Percentiles rank a stretch among this genome's conserved stretches.
Conservation (phyloP, 495 filamentous ascomycete genomes). For the Amphirosellinia nigrospora region DNA sequence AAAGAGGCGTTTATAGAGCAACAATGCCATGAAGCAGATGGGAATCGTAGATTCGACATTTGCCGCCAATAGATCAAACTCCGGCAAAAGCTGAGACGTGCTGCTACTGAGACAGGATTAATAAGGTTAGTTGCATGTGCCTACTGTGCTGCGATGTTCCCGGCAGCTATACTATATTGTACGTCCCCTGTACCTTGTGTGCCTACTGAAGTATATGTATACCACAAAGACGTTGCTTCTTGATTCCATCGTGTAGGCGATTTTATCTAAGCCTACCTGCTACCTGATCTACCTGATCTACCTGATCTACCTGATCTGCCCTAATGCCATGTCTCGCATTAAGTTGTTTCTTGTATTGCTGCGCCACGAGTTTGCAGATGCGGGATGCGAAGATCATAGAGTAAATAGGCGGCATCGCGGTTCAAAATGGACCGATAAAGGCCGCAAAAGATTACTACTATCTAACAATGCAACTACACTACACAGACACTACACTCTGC, state of each 20-base stretch:
- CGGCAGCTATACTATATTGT: not conserved
- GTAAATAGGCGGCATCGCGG: not conserved
- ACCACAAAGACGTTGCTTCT: not conserved
- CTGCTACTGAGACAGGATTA: not conserved
- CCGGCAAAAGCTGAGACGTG: not conserved
- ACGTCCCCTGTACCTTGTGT: not conserved
- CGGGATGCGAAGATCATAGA: not conserved
- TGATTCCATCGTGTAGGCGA: not conserved
- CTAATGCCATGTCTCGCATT: too few species aligned
- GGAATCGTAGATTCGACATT: not conserved
- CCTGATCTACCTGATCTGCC: too few species aligned
- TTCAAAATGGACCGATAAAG: not conserved
- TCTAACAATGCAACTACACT: not conserved
- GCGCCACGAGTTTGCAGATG: conserved; percentile 7
- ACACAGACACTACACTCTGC: not conserved
- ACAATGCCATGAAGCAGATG: not conserved
- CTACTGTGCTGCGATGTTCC: not conserved
- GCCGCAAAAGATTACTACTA: conserved; percentile 4
- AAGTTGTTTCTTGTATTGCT: too few species aligned
- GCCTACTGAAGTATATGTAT: not conserved
- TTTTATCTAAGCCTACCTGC: not conserved
- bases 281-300: too few species aligned
- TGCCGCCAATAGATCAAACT: not conserved
- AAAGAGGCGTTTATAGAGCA: not conserved
- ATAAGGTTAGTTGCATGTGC: conserved; percentile 13